Evolutionary conservation across 75 land plant genomes (phyloP), one percentile per base, ranked within the genome.

Genomic region (Sequoia sempervirens): DNA sequence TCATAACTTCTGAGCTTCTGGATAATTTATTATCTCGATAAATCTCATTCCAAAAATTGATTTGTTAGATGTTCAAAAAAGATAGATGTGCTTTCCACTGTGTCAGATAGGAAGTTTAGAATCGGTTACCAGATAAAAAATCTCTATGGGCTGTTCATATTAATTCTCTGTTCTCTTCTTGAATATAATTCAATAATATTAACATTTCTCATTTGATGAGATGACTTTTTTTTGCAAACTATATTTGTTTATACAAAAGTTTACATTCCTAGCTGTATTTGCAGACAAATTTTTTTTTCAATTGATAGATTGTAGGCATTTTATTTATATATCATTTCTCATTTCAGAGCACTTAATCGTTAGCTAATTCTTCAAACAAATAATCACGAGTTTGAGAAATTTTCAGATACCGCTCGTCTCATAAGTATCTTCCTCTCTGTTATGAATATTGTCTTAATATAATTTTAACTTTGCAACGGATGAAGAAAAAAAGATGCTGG

Each of bases 1-100:
- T 97, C 43, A 94, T 97, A 80, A 80, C 91, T 20, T 90, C 95
- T 3, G 95, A 97, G 79, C 26, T 92, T n/a, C 28, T 91, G 47
- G 85, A 88, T 53, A 88, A 87, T 28, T 81, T 93, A 52, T 80
- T 80, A 17, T 81, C 87, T 15, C 82, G 72, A 85, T 41, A 38
- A 72, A 40, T 23, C 23, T 75, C 43, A 7, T 38, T 37, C 26
- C 26, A 75, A 37, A 9, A 38, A 37, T 20, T 9, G 20, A 75
- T 75, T 18, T 75, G 43, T 37, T 2, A 7, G 26, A 20, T 38
- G 0, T 38, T 17, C 20, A 41, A 5, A 75, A 17, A 61, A 75
- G 78, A 32, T 6, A 5, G n/a, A 75, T 40, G 7, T 75, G 26
- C 78, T 37, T 75, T 75, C 43, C 43, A 75, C 14, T 0, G 64